Base-by-base conservation (phyloP, 257 asterid genomes). In the Lantana camara region DNA sequence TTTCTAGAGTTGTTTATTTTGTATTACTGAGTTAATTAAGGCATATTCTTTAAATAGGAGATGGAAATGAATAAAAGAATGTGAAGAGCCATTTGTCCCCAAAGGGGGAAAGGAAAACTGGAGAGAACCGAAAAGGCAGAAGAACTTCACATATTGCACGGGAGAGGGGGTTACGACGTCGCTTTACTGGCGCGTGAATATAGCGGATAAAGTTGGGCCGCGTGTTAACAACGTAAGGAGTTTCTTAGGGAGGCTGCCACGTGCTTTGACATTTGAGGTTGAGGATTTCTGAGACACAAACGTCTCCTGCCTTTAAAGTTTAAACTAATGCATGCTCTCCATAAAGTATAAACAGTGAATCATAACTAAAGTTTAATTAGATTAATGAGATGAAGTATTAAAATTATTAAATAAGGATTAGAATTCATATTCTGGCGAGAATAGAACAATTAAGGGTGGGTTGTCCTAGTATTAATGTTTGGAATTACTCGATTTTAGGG, bases 131-230 rank as follows among this genome's bases (percentile, higher is more conserved):
- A 58, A 68, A 48, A 60, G 44, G 24, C 29, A 30, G n/a, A n/a
- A n/a, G n/a, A 42, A 44, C 3, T 47, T 72, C 79, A 68, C 75
- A 63, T 66, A 48, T 54, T 67, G 57, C 70, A 46, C 27, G 70
- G 30, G 64, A 5, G 21, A 6, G 59, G 38, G 9, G 23, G 2
- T 11, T 7, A 37, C 0, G 5, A 11, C 16, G 60, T 23, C 40
- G n/a, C 65, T 63, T 63, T 37, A 63, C 22, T 13, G 57, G 42
- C 2, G 42, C 67, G 62, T 51, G 54, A 35, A 66, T 63, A 23
- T 46, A 16, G 63, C 7, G 7, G 49, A 27, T 57, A 56, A 68
- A 68, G 65, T 27, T 57, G 7, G 40, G 11, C 40, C 11, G 40
- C 40, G 40, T 35, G 40, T 35, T 27, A 35, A 30, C 7, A 35